Base-by-base conservation (phyloP, 352 stramenopile genomes). In the Pythium plurisporium region DNA sequence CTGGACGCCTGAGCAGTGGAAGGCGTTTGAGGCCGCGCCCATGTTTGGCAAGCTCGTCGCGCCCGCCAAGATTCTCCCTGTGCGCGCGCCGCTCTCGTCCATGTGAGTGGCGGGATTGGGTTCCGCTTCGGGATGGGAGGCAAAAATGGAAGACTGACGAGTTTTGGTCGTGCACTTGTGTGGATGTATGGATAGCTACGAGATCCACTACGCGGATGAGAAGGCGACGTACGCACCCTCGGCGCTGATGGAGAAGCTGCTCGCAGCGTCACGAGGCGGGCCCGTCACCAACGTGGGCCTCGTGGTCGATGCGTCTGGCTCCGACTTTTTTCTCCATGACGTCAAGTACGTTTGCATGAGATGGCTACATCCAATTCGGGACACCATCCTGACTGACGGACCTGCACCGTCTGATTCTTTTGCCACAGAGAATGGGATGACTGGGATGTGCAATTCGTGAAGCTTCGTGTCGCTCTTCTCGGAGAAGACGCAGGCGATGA, bases 371-470 rank as follows among this genome's bases (percentile, higher is more conserved):
- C 41, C 5, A 17, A 11, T n/a, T n/a, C n/a, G n/a, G n/a, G n/a
- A n/a, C n/a, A n/a, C 40, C 30, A 25, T 41, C 22, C 33, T 46
- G 12, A 33, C 48, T 56, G 10, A 25, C n/a, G n/a, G n/a, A n/a
- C 44, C 22, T 10, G 43, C 11, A 29, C 30, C n/a, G 36, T 31
- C 37, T 46, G 22, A 54, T 30, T 22, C 7, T 36, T 19, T 25
- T 34, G 25, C 2, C 5, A 22, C 36, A 94, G 85, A 49, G 85
- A 95, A 65, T 95, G 85, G 85, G 76, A 91, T 23, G 85, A 95
- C 53, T 95, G 85, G 85, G 85, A 95, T 43, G 85, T 95, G 1
- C 64, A 89, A 36, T 95, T 86, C 48, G 69, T 87, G 30, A 93
- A 95, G 57, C 69, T 95, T 3, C 49, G 42, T 33, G 49, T 46